Evolutionary conservation across 2,329 filamentous ascomycete genomes (phyloP).

Genomic region (Ophiocordyceps camponoti-floridani): DNA sequence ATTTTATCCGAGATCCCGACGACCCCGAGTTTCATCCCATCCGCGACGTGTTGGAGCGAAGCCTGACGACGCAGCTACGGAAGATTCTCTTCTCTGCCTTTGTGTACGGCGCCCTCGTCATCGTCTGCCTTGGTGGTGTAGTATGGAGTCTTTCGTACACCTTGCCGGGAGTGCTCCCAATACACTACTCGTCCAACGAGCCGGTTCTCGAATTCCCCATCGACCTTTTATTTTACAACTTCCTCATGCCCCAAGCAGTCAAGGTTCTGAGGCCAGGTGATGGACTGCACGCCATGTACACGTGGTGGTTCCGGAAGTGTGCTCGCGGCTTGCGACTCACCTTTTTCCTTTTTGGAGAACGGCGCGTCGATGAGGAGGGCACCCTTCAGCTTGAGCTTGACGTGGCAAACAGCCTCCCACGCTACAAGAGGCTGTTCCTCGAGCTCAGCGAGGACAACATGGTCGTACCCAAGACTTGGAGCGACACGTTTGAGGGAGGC

Average conservation of each 20-base stretch:
- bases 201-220: conserved; percentile 88
- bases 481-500: conserved; percentile 30
- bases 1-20: conserved; percentile 95
- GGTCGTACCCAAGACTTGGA: conserved; percentile 40
- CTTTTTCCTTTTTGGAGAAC: conserved; percentile 83
- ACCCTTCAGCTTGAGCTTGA: conserved; percentile 28
- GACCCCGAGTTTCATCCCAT: conserved; percentile 97
- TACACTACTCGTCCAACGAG: conserved; percentile 85
- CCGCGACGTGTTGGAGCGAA: conserved; percentile 86
- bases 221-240: conserved; percentile 92
- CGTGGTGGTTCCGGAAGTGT: conserved; percentile 90
- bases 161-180: conserved; percentile 59
- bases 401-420: conserved; percentile 12
- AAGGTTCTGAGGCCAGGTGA: conserved; percentile 74
- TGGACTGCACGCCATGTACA: conserved; percentile 68
- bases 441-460: conserved; percentile 21
- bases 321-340: conserved; percentile 66
- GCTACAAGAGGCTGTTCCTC: conserved; percentile 27
- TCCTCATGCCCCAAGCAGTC: conserved; percentile 76
- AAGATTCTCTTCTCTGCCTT: conserved; percentile 95
- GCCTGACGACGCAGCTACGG: conserved; percentile 76
- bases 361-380: conserved; percentile 67
- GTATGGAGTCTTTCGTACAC: conserved; percentile 72
- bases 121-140: conserved; percentile 84
- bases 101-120: conserved; percentile 84